Evolutionary conservation across 2,329 filamentous ascomycete species (phyloP).

Genomic region (Lachnellula suecica): DNA sequence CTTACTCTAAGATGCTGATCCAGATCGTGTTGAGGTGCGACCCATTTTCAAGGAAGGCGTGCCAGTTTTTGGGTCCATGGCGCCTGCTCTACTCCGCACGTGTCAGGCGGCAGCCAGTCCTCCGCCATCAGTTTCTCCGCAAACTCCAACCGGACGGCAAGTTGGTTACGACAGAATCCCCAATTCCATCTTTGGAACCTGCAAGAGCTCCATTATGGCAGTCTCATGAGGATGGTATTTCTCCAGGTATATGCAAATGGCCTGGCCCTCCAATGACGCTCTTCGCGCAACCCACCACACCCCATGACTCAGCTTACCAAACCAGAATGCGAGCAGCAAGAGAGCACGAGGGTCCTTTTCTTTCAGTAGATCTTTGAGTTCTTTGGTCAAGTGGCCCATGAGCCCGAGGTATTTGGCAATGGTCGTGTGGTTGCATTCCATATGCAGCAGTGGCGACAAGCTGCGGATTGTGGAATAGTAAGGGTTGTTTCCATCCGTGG

Average conservation of each 20-base stretch:
- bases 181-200: constrained; percentile 12
- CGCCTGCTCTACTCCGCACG: too few species aligned
- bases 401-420: constrained; percentile 48
- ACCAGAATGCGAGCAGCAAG: constrained; percentile 57
- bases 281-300: constrained; percentile 50
- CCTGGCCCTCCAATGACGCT: constrained; percentile 46
- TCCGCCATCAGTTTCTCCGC: too few species aligned
- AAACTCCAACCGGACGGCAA: too few species aligned
- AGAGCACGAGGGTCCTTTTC: constrained; percentile 52
- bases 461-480: constrained; percentile 14
- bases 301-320: constrained; percentile 43
- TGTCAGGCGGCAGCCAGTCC: too few species aligned
- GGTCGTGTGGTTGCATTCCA: constrained; percentile 36
- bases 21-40: too few species aligned
- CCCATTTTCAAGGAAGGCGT: too few species aligned
- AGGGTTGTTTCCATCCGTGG: constrained; percentile 9
- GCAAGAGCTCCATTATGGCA: constrained; percentile 14
- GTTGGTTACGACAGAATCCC: too few species aligned
- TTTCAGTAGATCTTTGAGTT: constrained; percentile 45
- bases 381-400: constrained; percentile 42
- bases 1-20: too few species aligned
- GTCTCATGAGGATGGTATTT: constrained; percentile 24
- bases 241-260: constrained; percentile 46
- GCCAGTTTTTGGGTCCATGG: too few species aligned
- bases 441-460: constrained; percentile 7